Base-by-base conservation (phyloP, 345 rosid species). In the Gossypium raimondii region DNA sequence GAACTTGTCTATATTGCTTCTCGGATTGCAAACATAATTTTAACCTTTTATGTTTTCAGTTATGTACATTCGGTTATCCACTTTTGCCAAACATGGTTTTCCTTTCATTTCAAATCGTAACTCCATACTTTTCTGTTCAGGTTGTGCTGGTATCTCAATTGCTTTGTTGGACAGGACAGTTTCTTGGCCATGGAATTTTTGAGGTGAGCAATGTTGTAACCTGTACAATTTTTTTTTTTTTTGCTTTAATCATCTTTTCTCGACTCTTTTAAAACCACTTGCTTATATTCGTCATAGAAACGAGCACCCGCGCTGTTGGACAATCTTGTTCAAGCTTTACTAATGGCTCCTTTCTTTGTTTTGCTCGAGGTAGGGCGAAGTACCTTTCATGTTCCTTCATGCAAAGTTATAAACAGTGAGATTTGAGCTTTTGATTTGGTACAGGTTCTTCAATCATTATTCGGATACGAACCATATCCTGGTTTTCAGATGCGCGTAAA, bases 251-350 rank as follows among this genome's bases (percentile, higher is more conserved):
- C 3, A n/a, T 57, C 3, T 29, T 24, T 58, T 58, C 62, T 57
- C 29, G 29, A 57, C 62, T 20, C 62, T 22, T 57, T 57, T 57
- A 34, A 34, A 34, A 34, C 38, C 38, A 4, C 38, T 34, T 34
- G 38, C 38, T 34, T 34, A 34, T 34, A 34, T 34, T 34, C 1
- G 6, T 34, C 24, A 52, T 63, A 94, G 98, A 89, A 85, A 85
- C 92, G 98, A n/a, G 92, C 97, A 53, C 97, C 97, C 1, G 97
- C 97, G 16, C 85, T 93, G 63, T 66, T 92, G 74, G 97, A 92
- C 83, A 91, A 91, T 80, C 81, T 94, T 74, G 52, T 59, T 17
- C 97, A 89, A 76, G 97, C 98, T 50, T 68, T 94, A 70, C 75
- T 91, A 17, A 91, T 85, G 89, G 97, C 98, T 77, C 98, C 98